phyloP scores from a whole-genome alignment of 306 rosid species.

The Vigna nakashimae region DNA sequence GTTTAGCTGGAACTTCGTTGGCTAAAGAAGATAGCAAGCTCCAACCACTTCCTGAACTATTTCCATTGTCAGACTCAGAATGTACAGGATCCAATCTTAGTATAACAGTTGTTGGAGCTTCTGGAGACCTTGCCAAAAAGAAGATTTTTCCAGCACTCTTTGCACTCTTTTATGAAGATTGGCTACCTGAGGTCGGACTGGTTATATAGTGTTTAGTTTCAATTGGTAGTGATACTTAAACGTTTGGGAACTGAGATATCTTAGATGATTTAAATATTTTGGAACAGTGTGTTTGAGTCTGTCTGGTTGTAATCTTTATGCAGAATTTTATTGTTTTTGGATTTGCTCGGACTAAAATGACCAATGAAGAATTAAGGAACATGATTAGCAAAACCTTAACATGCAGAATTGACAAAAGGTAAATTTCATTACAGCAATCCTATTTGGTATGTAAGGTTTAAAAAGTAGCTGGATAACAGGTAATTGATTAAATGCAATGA shows the following conservation, averaged over 20 bases:
- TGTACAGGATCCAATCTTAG: slow-evolving; percentile 64
- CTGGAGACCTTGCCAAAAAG: slow-evolving; percentile 98
- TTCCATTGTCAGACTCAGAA: slow-evolving; percentile 55
- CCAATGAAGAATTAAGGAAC: slow-evolving; percentile 78
- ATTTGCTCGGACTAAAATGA: slow-evolving; percentile 85
- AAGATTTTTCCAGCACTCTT: slow-evolving; percentile 97
- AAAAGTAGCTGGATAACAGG: neutral
- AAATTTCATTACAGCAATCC: slow-evolving; percentile 25
- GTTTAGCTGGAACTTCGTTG: slow-evolving; percentile 64
- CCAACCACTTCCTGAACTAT: slow-evolving; percentile 49
- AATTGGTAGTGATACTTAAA: slow-evolving; percentile 19
- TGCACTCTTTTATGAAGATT: slow-evolving; percentile 93
- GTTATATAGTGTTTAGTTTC: slow-evolving; percentile 14
- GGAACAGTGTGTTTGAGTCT: slow-evolving; percentile 27
- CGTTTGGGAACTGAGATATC: neutral
- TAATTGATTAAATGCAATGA: neutral
- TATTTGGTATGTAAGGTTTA: slow-evolving; percentile 15
- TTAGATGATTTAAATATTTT: slow-evolving; percentile 31
- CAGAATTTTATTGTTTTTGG: slow-evolving; percentile 87
- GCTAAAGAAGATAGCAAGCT: slow-evolving; percentile 53
- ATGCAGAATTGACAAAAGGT: slow-evolving; percentile 96
- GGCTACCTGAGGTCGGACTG: slow-evolving; percentile 75
- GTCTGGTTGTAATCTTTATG: slow-evolving; percentile 41
- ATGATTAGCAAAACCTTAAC: slow-evolving; percentile 84
- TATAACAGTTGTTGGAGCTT: slow-evolving; percentile 95